These are phyloP conservation scores for Clarkia xantiana DNA, from an alignment of 345 rosid genomes.

Conservation along the genomic window DNA sequence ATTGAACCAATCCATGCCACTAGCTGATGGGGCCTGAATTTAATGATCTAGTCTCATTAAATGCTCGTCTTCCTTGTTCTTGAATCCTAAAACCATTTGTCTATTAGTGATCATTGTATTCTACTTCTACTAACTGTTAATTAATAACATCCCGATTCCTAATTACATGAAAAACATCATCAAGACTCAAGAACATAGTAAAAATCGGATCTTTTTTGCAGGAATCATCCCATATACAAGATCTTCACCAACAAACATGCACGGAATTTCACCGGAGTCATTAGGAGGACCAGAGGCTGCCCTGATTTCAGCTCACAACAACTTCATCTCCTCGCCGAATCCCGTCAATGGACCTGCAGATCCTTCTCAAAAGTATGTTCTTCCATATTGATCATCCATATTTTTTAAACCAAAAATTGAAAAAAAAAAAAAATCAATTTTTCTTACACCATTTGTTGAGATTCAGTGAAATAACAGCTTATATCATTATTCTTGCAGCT, in stretches of 20 bases:
- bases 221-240: conserved; percentile 44
- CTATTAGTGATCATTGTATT: no score
- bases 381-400: background rate
- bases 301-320: conserved; percentile 42
- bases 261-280: conserved; percentile 29
- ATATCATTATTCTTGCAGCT: conserved; percentile 21
- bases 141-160: no score
- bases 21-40: no score
- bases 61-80: no score
- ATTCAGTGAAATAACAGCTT: background rate
- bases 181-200: background rate
- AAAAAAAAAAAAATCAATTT: no score
- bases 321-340: conserved; percentile 31
- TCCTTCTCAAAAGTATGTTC: conserved; percentile 33
- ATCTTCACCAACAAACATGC: conserved; percentile 12
- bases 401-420: background rate
- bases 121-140: no score
- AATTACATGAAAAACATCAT: background rate
- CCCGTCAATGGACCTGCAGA: conserved; percentile 18
- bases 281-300: conserved; percentile 23
- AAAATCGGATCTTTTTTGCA: conserved; percentile 14
- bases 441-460: no score
- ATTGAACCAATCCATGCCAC: no score
- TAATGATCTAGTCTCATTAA: no score
- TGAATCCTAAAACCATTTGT: no score